Evolutionary conservation across 2,329 filamentous ascomycete species (phyloP).

Genomic region (Diatrype stigma): DNA sequence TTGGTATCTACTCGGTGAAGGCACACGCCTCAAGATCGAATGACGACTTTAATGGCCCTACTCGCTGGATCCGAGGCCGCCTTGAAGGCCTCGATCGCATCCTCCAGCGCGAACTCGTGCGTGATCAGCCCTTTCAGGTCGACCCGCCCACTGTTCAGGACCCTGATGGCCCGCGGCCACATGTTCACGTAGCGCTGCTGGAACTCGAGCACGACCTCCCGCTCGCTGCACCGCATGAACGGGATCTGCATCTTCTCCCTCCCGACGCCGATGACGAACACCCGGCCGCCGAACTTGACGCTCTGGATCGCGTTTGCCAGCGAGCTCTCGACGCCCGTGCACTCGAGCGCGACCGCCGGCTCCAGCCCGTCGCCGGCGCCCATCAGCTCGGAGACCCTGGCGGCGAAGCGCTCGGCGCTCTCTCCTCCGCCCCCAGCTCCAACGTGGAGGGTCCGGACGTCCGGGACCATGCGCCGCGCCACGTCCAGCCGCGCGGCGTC

Average conservation of each 20-base stretch:
- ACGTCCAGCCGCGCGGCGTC: constrained; percentile 81
- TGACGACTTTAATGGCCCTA: constrained; percentile 96
- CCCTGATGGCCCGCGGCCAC: constrained; percentile 87
- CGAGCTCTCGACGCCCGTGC: constrained; percentile 92
- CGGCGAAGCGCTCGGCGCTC: constrained; percentile 67
- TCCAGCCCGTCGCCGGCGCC: constrained; percentile 46
- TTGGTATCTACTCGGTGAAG: no score
- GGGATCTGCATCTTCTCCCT: constrained; percentile 94
- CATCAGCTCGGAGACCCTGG: constrained; percentile 63
- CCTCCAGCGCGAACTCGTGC: constrained; percentile 79
- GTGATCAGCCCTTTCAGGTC: constrained; percentile 80
- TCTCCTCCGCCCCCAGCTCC: constrained; percentile 50
- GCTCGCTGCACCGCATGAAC: constrained; percentile 87
- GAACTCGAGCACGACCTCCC: constrained; percentile 92
- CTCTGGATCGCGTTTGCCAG: constrained; percentile 84
- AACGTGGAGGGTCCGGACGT: constrained; percentile 76
- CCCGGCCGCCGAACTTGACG: constrained; percentile 91
- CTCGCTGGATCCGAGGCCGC: constrained; percentile 84
- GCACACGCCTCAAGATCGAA: constrained; percentile 48
- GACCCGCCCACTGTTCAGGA: constrained; percentile 80
- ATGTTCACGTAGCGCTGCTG: constrained; percentile 97
- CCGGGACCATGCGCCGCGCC: constrained; percentile 76
- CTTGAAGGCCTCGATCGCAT: constrained; percentile 85
- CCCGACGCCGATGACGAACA: constrained; percentile 94
- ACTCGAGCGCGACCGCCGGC: constrained; percentile 57